Conservation (phyloP, 1,139 yeast genomes). For the Sugiyamaella castrensis region DNA sequence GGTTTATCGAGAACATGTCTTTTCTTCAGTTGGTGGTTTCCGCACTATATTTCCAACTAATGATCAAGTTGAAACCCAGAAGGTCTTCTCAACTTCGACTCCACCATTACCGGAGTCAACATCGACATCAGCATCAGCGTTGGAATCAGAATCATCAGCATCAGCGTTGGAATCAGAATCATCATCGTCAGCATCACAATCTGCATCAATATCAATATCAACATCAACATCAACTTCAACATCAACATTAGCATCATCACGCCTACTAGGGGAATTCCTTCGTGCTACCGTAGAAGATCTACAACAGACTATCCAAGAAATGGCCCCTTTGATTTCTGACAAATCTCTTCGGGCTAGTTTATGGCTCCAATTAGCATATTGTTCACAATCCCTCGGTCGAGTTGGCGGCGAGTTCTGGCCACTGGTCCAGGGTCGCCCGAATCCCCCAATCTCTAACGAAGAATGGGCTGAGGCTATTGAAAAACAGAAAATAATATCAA, state of each 20-base stretch:
- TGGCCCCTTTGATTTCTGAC: constrained; percentile 41
- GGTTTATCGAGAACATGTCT: constrained; percentile 76
- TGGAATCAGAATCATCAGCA: constrained; percentile 22
- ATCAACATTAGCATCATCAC: neutral
- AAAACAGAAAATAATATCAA: constrained; percentile 41
- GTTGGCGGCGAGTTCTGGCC: constrained; percentile 65
- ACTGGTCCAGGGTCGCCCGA: constrained; percentile 29
- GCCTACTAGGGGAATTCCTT: constrained; percentile 44
- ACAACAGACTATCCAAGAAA: constrained; percentile 37
- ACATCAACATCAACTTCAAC: neutral
- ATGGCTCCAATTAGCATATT: constrained; percentile 68
- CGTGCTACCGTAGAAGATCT: constrained; percentile 40
- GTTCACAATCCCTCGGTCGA: constrained; percentile 70
- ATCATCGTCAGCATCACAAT: constrained; percentile 1
- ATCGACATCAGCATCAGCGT: neutral
- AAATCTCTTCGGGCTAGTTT: constrained; percentile 56
- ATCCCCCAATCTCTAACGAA: constrained; percentile 29
- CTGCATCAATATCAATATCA: neutral
- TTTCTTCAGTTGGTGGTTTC: constrained; percentile 66
- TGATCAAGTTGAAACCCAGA: constrained; percentile 9
- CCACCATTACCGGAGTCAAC: neutral
- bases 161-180: constrained; percentile 22
- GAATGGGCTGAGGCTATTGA: constrained; percentile 42
- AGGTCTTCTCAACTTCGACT: neutral
- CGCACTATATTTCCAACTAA: constrained; percentile 54